These are phyloP conservation scores for Starmerella scarabaei DNA, from an alignment of 805 yeast species.

Conservation along the genomic window DNA sequence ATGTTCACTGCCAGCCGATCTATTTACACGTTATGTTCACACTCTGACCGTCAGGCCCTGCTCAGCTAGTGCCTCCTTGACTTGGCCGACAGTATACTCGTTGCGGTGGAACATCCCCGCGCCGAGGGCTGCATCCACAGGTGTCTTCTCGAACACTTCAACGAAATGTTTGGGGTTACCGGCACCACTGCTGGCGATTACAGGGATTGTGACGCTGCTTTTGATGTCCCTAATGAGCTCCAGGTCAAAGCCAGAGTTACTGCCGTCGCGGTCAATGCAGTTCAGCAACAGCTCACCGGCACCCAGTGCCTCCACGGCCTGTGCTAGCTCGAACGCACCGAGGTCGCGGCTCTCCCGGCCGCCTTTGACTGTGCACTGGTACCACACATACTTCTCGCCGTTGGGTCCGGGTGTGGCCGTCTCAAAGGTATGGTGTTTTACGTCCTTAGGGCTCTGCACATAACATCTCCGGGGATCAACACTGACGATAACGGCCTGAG, in stretches of 20 bases:
- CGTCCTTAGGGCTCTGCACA: constrained; percentile 46
- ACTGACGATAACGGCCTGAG: constrained; percentile 93
- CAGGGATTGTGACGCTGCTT: constrained; percentile 68
- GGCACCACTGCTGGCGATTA: constrained; percentile 96
- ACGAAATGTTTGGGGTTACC: constrained; percentile 85
- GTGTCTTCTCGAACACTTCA: constrained; percentile 70
- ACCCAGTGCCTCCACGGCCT: constrained; percentile 82
- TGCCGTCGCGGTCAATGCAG: constrained; percentile 94
- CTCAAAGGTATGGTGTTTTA: constrained; percentile 50
- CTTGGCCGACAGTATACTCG: constrained; percentile 77
- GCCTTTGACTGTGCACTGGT: constrained; percentile 91
- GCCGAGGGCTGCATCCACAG: constrained; percentile 92
- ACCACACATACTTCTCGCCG: constrained; percentile 82
- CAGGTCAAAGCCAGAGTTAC: constrained; percentile 85
- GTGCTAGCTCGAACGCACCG: constrained; percentile 81
- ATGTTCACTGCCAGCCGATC: too few relatives aligned
- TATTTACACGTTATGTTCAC: too few relatives aligned
- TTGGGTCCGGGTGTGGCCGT: constrained; percentile 67
- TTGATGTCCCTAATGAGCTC: constrained; percentile 75
- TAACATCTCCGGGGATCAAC: constrained; percentile 93
- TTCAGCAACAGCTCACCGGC: constrained; percentile 92
- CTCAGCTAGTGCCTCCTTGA: constrained; percentile 51
- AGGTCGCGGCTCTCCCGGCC: constrained; percentile 83
- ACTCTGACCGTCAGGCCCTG: constrained; percentile 42
- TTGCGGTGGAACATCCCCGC: constrained; percentile 98